Percentiles rank a stretch among this genome's conserved stretches.
These are phyloP conservation scores for Lenzites betulinus DNA, from an alignment of 768 basidiomycete genomes.

Conservation along the genomic window DNA sequence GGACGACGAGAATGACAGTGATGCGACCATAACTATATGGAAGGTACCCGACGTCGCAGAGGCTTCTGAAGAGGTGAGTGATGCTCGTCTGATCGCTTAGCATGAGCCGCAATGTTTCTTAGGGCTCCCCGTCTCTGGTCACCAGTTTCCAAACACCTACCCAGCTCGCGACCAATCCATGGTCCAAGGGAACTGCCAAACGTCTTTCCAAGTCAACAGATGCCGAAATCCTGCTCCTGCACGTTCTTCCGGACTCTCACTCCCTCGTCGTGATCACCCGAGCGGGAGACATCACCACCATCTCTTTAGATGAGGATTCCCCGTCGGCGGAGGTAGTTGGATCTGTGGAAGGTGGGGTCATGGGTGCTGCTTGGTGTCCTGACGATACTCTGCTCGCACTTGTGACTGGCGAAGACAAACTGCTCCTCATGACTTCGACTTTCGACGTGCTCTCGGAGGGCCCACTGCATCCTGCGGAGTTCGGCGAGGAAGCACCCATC, in stretches of 20 bases:
- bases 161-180: slow-evolving; percentile 25
- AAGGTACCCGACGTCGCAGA: slow-evolving; percentile 28
- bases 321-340: slow-evolving; percentile 76
- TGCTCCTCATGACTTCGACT: slow-evolving; percentile 85
- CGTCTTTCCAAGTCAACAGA: background rate
- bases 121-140: slow-evolving; percentile 18
- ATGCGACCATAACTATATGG: slow-evolving; percentile 52
- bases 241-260: slow-evolving; percentile 72
- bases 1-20: slow-evolving; percentile 48
- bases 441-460: slow-evolving; percentile 89
- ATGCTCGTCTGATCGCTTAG: too few relatives aligned
- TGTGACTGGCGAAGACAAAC: slow-evolving; percentile 63
- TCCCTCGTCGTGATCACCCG: slow-evolving; percentile 66
- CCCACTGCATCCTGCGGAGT: slow-evolving; percentile 69
- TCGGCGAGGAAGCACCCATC: slow-evolving; percentile 91
- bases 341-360: slow-evolving; percentile 80
- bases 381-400: slow-evolving; percentile 81
- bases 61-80: slow-evolving; percentile 15
- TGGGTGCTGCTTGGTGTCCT: slow-evolving; percentile 86
- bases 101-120: slow-evolving; percentile 4
- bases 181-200: slow-evolving; percentile 16
- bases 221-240: slow-evolving; percentile 60
- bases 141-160: slow-evolving; percentile 19
- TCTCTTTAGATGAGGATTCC: slow-evolving; percentile 54
- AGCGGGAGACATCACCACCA: slow-evolving; percentile 80